These are phyloP conservation scores for Phallus indusiatus DNA, from an alignment of 768 basidiomycete species.

Conservation along the genomic window DNA sequence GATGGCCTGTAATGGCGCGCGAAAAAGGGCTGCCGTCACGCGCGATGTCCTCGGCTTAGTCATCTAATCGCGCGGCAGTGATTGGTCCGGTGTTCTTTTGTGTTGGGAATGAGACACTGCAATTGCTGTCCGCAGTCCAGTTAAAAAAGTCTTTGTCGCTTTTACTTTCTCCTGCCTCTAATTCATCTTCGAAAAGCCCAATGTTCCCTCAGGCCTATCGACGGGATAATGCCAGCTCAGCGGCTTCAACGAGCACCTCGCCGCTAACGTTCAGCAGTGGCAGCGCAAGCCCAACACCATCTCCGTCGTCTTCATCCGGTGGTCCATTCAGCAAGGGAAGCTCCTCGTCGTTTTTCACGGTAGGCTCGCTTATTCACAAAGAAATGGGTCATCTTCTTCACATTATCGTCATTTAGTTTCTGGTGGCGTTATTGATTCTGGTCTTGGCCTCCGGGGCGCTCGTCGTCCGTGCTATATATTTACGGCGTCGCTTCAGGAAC, in stretches of 20 bases:
- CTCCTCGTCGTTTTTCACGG: background rate
- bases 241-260: background rate
- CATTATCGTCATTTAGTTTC: background rate
- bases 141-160: background rate
- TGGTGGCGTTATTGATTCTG: conserved; percentile 1
- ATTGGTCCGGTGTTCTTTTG: too few species aligned
- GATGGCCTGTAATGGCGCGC: background rate
- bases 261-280: too few species aligned
- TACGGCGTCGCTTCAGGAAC: conserved; percentile 3
- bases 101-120: too few species aligned
- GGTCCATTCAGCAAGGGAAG: background rate
- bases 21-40: background rate
- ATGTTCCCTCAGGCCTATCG: background rate
- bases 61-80: background rate
- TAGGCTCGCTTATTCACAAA: background rate
- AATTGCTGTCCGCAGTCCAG: background rate
- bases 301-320: background rate
- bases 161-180: too few species aligned
- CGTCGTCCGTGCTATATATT: background rate
- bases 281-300: background rate
- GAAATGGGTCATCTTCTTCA: background rate
- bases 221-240: background rate
- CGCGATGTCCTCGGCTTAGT: background rate
- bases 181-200: too few species aligned
- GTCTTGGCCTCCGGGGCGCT: background rate